Evolutionary conservation across 2,329 filamentous ascomycete species (phyloP).

Genomic region (Beauveria sp.): DNA sequence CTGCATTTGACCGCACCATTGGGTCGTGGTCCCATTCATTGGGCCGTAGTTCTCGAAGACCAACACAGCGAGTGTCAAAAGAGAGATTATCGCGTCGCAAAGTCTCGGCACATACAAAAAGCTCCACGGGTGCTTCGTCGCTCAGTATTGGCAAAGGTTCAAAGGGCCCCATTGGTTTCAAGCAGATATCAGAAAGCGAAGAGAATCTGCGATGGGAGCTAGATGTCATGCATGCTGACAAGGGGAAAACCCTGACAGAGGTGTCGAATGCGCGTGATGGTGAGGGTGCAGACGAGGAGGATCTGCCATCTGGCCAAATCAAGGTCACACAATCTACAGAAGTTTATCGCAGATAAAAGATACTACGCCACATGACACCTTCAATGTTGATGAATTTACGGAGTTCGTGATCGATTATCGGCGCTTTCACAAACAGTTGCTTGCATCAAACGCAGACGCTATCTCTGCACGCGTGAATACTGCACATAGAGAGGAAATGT

Average conservation of each 20-base stretch:
- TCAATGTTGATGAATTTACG: neutral
- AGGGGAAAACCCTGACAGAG: conserved; percentile 12
- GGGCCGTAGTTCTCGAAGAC: neutral
- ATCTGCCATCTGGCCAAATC: conserved; percentile 7
- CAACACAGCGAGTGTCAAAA: neutral
- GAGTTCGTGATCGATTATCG: neutral
- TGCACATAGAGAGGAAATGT: neutral
- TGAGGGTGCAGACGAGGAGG: neutral
- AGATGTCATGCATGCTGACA: conserved; percentile 14
- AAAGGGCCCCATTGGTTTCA: conserved; percentile 6
- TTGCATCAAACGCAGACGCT: neutral
- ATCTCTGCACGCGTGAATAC: too few species aligned
- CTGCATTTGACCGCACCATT: conserved; percentile 15
- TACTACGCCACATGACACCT: neutral
- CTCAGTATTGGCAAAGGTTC: neutral
- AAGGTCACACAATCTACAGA: conserved; percentile 12
- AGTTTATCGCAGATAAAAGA: neutral
- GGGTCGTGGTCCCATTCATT: conserved; percentile 6
- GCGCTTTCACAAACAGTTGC: neutral
- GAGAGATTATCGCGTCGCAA: neutral
- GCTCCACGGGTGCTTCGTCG: neutral
- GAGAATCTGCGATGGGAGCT: conserved; percentile 17
- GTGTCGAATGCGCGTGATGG: conserved; percentile 1
- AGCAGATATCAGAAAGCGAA: conserved; percentile 16
- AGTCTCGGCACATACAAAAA: neutral